A percentile compares a stretch with the other conserved stretches of the same genome.
These are phyloP conservation scores for Rhizopogon salebrosus DNA, from an alignment of 768 basidiomycete species.

Conservation along the genomic window DNA sequence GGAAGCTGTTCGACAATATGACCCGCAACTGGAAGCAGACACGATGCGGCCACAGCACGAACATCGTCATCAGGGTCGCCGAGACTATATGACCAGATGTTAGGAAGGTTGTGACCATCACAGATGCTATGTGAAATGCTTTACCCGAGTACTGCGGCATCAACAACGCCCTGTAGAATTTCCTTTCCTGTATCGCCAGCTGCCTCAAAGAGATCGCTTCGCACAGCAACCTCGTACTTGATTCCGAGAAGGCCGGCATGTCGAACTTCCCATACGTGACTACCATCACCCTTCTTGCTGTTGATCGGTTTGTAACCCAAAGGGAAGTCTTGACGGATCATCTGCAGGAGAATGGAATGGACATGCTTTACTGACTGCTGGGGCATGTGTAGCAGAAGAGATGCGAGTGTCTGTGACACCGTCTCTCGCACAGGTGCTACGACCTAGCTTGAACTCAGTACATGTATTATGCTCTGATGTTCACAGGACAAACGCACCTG, in stretches of 20 bases:
- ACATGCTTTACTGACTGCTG: constrained; percentile 73
- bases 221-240: constrained; percentile 96
- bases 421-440: constrained; percentile 96
- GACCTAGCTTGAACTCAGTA: constrained; percentile 40
- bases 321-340: constrained; percentile 87
- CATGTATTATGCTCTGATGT: neutral
- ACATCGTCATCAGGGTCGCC: constrained; percentile 94
- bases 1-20: constrained; percentile 75
- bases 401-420: constrained; percentile 89
- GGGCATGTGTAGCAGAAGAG: constrained; percentile 85
- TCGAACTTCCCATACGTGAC: constrained; percentile 91
- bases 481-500: constrained; percentile 40
- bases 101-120: neutral
- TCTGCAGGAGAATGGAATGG: constrained; percentile 78
- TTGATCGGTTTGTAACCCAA: constrained; percentile 32
- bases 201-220: constrained; percentile 68
- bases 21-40: constrained; percentile 81
- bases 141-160: constrained; percentile 90
- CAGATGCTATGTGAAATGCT: constrained; percentile 17
- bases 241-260: constrained; percentile 97
- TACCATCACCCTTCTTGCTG: constrained; percentile 32
- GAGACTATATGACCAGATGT: constrained; percentile 46
- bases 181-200: constrained; percentile 40
- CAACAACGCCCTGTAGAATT: constrained; percentile 77
- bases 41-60: constrained; percentile 89